A percentile compares a stretch with the other conserved stretches of the same genome.
phyloP scores from a whole-genome alignment of 2,329 filamentous ascomycete genomes.

The Lecanoromycetidae sp. region DNA sequence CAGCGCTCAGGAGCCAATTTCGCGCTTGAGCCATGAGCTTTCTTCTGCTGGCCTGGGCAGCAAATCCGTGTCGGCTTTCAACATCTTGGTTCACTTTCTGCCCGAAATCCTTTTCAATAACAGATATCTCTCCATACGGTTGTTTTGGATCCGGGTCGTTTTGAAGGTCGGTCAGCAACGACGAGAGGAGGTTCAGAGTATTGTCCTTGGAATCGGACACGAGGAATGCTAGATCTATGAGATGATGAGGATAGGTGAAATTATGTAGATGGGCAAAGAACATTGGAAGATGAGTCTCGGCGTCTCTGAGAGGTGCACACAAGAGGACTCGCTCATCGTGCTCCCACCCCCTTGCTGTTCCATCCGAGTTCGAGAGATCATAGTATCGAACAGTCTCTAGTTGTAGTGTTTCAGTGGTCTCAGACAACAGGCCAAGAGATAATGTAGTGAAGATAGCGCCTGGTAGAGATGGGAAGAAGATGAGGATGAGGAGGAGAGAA shows the following conservation, averaged over 20 bases:
- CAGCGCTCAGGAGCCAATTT: conserved; percentile 92
- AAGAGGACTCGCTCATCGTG: conserved; percentile 88
- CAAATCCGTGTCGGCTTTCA: conserved; percentile 93
- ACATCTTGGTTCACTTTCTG: conserved; percentile 97
- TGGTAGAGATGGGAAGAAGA: conserved; percentile 64
- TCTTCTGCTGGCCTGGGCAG: conserved; percentile 80
- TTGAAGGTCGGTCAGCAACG: conserved; percentile 68
- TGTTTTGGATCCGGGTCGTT: conserved; percentile 64
- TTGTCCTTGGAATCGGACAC: conserved; percentile 95
- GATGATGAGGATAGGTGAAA: conserved; percentile 90
- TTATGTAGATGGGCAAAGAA: conserved; percentile 97
- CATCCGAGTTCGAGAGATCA: conserved; percentile 81
- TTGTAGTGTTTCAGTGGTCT: conserved; percentile 54
- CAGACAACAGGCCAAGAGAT: conserved; percentile 58
- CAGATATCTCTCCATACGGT: conserved; percentile 88
- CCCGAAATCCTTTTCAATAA: conserved; percentile 97
- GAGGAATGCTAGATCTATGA: conserved; percentile 91
- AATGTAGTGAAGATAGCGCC: conserved; percentile 47
- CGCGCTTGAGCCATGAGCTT: conserved; percentile 97
- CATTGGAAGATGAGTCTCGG: conserved; percentile 84
- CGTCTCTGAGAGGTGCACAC: conserved; percentile 88
- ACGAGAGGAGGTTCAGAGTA: conserved; percentile 63
- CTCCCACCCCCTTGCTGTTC: conserved; percentile 88
- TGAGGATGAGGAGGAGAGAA: conserved; percentile 51
- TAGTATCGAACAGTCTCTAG: conserved; percentile 96